Percentiles rank a stretch among this genome's conserved stretches.
Conservation (phyloP, 1,284 basidiomycete species). For the Bothia castanella region DNA sequence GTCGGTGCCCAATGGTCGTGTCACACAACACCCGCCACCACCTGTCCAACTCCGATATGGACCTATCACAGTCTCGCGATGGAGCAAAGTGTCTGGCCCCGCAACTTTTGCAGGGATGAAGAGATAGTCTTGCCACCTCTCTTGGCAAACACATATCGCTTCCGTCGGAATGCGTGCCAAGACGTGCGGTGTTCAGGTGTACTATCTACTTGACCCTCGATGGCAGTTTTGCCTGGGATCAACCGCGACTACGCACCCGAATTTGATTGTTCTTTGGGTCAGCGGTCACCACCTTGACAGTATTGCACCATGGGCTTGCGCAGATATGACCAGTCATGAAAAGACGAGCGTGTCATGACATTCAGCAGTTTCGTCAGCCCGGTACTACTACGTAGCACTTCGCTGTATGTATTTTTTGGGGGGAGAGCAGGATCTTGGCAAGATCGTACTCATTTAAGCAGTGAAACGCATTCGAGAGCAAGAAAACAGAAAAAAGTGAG, state of each 20-base stretch:
- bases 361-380: conserved; percentile 11
- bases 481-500: conserved; percentile 38
- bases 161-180: conserved; percentile 6
- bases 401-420: conserved; percentile 18
- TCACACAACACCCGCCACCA: conserved; percentile 21
- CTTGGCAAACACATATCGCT: not conserved
- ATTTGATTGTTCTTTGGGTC: conserved; percentile 12
- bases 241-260: conserved; percentile 10
- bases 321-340: conserved; percentile 2
- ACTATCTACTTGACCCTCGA: conserved; percentile 1
- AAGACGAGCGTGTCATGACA: conserved; percentile 17
- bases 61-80: conserved; percentile 55
- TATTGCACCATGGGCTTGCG: conserved; percentile 2
- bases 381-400: conserved; percentile 12
- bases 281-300: conserved; percentile 7
- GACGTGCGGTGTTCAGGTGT: conserved; percentile 7
- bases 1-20: conserved; percentile 22
- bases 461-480: conserved; percentile 30
- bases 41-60: conserved; percentile 54
- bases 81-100: conserved; percentile 73
- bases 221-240: not conserved
- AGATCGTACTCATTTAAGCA: conserved; percentile 18
- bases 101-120: conserved; percentile 57
- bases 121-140: conserved; percentile 39
- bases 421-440: conserved; percentile 8